Base-by-base conservation (phyloP, 2,329 filamentous ascomycete genomes). In the Sporothrix globosa region DNA sequence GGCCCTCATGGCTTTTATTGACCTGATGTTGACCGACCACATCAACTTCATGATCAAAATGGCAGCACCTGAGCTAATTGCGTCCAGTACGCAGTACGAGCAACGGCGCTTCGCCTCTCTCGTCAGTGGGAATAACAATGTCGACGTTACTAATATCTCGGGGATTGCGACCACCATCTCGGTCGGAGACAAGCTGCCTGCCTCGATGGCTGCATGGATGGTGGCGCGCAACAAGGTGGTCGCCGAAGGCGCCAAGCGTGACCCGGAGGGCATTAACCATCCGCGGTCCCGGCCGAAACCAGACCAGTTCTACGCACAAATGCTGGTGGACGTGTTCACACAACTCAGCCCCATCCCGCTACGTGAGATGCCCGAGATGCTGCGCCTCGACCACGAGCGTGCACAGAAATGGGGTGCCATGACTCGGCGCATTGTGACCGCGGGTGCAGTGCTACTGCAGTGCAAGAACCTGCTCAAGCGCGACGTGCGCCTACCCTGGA, bases 391-490 rank as follows among this genome's bases (percentile, higher is more conserved):
- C 75, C 78, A 83, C 53, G 85, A 84, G 68, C 90, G 92, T 19
- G 86, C 92, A 54, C 79, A 81, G 2, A 83, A 84, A 27, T 84
- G 88, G 63, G 86, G 88, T 10, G 78, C 81, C 34, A 83, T 88
- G 71, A 83, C 88, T 0, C 80, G 90, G 60, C 86, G 88, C 58
- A 90, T 95, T 75, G 87, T 92, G 27, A 91, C 91, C 0, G 87
- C 91, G 3, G 91, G 90, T 1, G 90, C 91, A 0, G 90, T 95
- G 63, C 82, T 94, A 39, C 81, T 95, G 17, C 92, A 93, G 67
- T 91, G 90, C 79, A 96, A 96, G 82, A 95, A 93, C 75, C 83
- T 95, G 9, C 85, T 96, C 44, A 94, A 93, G 80, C 88, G 92
- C 19, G 92, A 95, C 76, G 91, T 93, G 3, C 88, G 92, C 58